Conservation (phyloP, 495 filamentous ascomycete genomes). For the Neurospora sp. region DNA sequence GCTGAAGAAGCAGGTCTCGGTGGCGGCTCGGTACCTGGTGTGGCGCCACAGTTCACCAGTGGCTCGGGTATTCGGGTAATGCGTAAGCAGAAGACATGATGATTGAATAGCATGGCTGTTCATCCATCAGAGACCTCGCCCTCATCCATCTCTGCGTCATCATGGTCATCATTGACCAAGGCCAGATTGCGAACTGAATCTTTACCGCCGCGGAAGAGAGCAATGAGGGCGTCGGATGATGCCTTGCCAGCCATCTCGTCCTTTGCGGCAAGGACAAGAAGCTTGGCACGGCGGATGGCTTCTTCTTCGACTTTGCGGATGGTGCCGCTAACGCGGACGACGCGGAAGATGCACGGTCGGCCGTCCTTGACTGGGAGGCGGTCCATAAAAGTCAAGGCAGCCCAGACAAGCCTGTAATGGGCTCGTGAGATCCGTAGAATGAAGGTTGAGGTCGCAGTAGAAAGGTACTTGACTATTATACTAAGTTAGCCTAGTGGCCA, state of each 20-base stretch:
- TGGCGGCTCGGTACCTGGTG: background rate
- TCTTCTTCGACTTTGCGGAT: slow-evolving; percentile 88
- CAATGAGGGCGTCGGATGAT: slow-evolving; percentile 25
- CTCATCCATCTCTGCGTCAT: slow-evolving; percentile 41
- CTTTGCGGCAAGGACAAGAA: slow-evolving; percentile 55
- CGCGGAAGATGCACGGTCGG: slow-evolving; percentile 63
- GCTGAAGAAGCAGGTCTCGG: slow-evolving; percentile 23
- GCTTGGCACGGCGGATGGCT: slow-evolving; percentile 64
- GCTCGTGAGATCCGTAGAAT: slow-evolving; percentile 73
- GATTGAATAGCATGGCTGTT: background rate
- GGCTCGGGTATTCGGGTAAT: slow-evolving; percentile 17
- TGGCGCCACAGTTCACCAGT: slow-evolving; percentile 2
- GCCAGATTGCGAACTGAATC: slow-evolving; percentile 28
- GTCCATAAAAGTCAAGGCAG: slow-evolving; percentile 75
- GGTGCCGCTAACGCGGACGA: slow-evolving; percentile 88
- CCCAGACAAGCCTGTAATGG: slow-evolving; percentile 80
- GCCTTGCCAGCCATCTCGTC: slow-evolving; percentile 27
- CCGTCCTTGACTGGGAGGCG: slow-evolving; percentile 48
- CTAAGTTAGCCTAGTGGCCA: background rate
- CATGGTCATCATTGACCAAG: slow-evolving; percentile 25
- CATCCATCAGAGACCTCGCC: slow-evolving; percentile 26
- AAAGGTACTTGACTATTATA: slow-evolving; percentile 77
- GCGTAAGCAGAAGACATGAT: slow-evolving; percentile 19
- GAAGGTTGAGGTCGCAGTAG: slow-evolving; percentile 82
- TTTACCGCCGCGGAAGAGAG: slow-evolving; percentile 29